Evolutionary conservation across 257 asterid species (phyloP).

Genomic region (Scutellaria barbata): DNA sequence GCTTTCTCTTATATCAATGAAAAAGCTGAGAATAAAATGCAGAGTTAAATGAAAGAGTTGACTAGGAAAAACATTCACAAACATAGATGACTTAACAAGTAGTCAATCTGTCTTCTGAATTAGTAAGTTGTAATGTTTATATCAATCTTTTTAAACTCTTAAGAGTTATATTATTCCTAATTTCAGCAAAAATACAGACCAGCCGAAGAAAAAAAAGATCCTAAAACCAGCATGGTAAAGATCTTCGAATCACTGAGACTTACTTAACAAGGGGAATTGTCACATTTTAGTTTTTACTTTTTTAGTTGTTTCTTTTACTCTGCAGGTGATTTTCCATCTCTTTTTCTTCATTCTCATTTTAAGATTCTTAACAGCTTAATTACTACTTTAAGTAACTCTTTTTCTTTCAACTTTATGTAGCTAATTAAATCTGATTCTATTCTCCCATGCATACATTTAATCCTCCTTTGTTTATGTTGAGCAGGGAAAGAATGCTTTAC

Average conservation of each 20-base stretch:
- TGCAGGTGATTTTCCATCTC: neutral
- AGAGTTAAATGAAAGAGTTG: too few relatives aligned
- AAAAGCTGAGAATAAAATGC: too few relatives aligned
- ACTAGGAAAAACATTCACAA: neutral
- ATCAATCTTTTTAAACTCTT: neutral
- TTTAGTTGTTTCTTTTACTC: neutral
- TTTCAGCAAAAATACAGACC: neutral
- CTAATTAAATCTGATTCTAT: too few relatives aligned
- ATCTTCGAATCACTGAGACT: conserved; percentile 4
- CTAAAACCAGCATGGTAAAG: neutral
- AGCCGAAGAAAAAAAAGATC: neutral
- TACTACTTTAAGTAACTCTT: neutral
- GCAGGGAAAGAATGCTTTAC: neutral
- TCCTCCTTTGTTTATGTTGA: neutral
- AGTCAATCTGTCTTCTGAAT: conserved; percentile 14
- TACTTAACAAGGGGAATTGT: neutral
- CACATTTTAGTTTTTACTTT: neutral
- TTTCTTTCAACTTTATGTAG: neutral
- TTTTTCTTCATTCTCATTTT: conserved; percentile 16
- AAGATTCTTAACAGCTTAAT: neutral
- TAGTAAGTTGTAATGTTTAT: neutral
- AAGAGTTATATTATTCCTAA: neutral
- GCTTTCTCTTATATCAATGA: too few relatives aligned
- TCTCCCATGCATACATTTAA: too few relatives aligned
- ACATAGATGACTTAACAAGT: neutral